Percentiles rank a stretch among this genome's conserved stretches.
Evolutionary conservation across 805 yeast species (phyloP).

Genomic region (Wickerhamiella occidentalis): DNA sequence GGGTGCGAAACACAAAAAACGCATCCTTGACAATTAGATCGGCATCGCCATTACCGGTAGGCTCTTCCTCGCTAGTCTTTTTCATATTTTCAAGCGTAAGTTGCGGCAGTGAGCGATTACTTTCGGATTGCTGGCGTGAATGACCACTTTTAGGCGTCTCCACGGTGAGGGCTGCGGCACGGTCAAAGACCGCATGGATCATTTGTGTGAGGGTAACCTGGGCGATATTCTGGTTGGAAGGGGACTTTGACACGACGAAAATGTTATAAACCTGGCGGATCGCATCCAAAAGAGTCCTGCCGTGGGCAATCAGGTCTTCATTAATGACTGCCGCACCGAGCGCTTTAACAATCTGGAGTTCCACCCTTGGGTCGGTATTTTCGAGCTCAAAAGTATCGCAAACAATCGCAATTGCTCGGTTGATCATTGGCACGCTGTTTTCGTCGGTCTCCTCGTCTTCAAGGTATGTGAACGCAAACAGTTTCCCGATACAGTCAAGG

Average conservation of each 20-base stretch:
- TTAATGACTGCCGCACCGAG: slow-evolving; percentile 77
- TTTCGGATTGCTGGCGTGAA: slow-evolving; percentile 1
- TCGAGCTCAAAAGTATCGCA: slow-evolving; percentile 83
- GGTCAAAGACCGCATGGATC: slow-evolving; percentile 71
- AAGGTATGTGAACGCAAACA: slow-evolving; percentile 75
- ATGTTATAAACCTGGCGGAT: slow-evolving; percentile 88
- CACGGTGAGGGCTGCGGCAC: slow-evolving; percentile 25
- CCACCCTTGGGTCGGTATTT: slow-evolving; percentile 78
- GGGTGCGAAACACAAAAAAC: slow-evolving; percentile 79
- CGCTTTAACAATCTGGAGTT: slow-evolving; percentile 86
- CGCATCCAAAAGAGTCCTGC: slow-evolving; percentile 76
- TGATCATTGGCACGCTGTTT: slow-evolving; percentile 46
- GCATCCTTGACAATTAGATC: slow-evolving; percentile 80
- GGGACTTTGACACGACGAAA: slow-evolving; percentile 68
- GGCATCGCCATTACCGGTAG: slow-evolving; percentile 40
- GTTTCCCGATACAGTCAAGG: slow-evolving; percentile 73
- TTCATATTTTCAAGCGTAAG: slow-evolving; percentile 22
- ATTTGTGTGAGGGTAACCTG: slow-evolving; percentile 92
- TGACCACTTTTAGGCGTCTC: neutral
- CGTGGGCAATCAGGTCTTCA: slow-evolving; percentile 75
- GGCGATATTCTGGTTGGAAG: slow-evolving; percentile 83
- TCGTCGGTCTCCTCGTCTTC: slow-evolving; percentile 31
- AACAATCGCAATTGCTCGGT: slow-evolving; percentile 73
- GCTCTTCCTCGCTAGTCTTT: slow-evolving; percentile 24
- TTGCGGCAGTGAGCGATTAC: slow-evolving; percentile 6